Conservation (phyloP, 202 grass and related monocot species). For the Setaria italica region DNA sequence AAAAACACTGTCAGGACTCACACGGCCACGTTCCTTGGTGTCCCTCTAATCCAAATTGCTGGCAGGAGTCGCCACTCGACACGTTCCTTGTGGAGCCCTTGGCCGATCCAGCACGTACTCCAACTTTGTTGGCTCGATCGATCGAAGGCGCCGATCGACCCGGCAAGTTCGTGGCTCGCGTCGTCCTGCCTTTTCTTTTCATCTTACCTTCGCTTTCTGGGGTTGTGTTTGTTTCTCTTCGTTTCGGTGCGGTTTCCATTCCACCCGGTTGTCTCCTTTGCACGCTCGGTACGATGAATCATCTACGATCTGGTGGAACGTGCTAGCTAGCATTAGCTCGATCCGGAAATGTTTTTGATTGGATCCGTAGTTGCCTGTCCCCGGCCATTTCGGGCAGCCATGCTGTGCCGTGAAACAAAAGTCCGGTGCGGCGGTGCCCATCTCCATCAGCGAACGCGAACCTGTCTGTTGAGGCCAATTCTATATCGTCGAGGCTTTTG, state of each 20-base stretch:
- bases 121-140: not conserved
- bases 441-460: too few species aligned
- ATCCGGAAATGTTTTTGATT: too few species aligned
- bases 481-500: too few species aligned
- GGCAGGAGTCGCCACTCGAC: not conserved
- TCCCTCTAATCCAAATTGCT: not conserved
- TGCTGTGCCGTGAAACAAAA: too few species aligned
- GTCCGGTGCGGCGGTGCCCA: too few species aligned
- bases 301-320: not conserved
- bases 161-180: too few species aligned
- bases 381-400: too few species aligned
- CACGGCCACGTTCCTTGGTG: not conserved
- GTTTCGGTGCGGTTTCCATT: not conserved
- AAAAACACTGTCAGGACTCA: not conserved
- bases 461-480: too few species aligned
- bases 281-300: not conserved
- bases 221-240: not conserved
- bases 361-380: too few species aligned
- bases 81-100: constrained; percentile 16
- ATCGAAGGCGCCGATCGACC: not conserved
- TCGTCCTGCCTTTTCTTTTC: too few species aligned
- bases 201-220: too few species aligned
- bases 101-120: not conserved
- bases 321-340: too few species aligned
- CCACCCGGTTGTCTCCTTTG: not conserved